Conservation (phyloP, 2,329 filamentous ascomycete species). For the Amylocarpus encephaloides region DNA sequence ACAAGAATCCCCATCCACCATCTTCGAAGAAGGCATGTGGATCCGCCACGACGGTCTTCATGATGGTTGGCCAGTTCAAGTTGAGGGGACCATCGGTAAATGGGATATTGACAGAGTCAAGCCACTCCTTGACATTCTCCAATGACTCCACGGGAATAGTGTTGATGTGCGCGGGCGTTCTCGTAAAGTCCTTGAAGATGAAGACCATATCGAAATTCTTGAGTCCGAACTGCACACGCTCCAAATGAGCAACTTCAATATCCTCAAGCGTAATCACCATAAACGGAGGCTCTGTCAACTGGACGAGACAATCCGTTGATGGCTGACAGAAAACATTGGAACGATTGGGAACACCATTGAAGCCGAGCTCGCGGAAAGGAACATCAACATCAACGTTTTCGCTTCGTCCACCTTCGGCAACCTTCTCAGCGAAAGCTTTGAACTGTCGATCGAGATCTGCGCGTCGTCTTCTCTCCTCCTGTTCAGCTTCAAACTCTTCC, state of each 20-base stretch:
- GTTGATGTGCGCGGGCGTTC: conserved; percentile 90
- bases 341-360: conserved; percentile 92
- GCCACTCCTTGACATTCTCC: conserved; percentile 94
- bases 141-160: conserved; percentile 94
- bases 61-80: conserved; percentile 97
- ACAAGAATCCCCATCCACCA: conserved; percentile 91
- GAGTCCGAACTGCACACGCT: conserved; percentile 91
- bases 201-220: conserved; percentile 99
- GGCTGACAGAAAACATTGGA: conserved; percentile 95
- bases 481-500: conserved; percentile 97
- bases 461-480: conserved; percentile 86
- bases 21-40: conserved; percentile 93
- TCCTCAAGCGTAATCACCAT: conserved; percentile 92
- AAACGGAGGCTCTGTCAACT: conserved; percentile 94
- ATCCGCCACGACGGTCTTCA: conserved; percentile 96
- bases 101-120: conserved; percentile 91
- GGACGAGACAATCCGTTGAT: conserved; percentile 93
- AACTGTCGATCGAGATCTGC: conserved; percentile 94
- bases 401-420: conserved; percentile 87
- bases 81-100: conserved; percentile 94
- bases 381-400: conserved; percentile 92
- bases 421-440: conserved; percentile 94
- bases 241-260: conserved; percentile 91
- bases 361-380: conserved; percentile 91
- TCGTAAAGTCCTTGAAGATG: conserved; percentile 93